These are phyloP conservation scores for Daldinia caldariorum DNA, from an alignment of 495 filamentous ascomycete species.

Conservation along the genomic window DNA sequence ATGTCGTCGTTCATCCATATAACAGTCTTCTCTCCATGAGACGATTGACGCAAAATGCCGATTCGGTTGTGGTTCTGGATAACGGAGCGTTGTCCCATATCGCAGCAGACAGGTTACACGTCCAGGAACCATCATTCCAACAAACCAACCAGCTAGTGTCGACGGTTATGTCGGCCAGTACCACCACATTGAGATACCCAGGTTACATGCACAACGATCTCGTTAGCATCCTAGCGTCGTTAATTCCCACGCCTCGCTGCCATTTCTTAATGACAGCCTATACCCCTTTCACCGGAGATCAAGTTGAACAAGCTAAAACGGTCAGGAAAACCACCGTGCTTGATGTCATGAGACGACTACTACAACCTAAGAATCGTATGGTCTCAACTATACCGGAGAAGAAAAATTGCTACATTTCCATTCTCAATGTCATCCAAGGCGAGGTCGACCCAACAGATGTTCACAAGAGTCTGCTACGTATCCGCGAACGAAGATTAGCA, in stretches of 20 bases:
- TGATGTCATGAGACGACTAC: conserved; percentile 93
- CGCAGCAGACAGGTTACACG: conserved; percentile 91
- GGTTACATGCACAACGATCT: conserved; percentile 99
- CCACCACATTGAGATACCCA: conserved; percentile 93
- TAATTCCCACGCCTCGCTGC: conserved; percentile 94
- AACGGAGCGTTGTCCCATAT: conserved; percentile 95
- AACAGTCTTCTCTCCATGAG: conserved; percentile 95
- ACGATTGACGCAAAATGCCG: conserved; percentile 91
- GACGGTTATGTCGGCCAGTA: conserved; percentile 98
- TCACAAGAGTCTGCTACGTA: conserved; percentile 96
- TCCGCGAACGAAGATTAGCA: conserved; percentile 91
- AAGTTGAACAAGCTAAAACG: conserved; percentile 94
- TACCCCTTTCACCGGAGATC: conserved; percentile 95
- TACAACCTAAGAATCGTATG: conserved; percentile 99
- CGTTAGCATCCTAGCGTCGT: conserved; percentile 92
- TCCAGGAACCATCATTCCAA: conserved; percentile 92
- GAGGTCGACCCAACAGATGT: conserved; percentile 97
- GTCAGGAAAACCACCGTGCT: conserved; percentile 97
- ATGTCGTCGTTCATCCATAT: conserved; percentile 98
- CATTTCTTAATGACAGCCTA: conserved; percentile 99
- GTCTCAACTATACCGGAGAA: conserved; percentile 95
- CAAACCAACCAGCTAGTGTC: conserved; percentile 98
- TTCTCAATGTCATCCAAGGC: conserved; percentile 97
- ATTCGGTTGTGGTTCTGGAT: conserved; percentile 97
- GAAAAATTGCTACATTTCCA: conserved; percentile 98